Evolutionary conservation across 345 rosid genomes (phyloP), one percentile per base, ranked within the genome.

Genomic region (Brassica cretica): DNA sequence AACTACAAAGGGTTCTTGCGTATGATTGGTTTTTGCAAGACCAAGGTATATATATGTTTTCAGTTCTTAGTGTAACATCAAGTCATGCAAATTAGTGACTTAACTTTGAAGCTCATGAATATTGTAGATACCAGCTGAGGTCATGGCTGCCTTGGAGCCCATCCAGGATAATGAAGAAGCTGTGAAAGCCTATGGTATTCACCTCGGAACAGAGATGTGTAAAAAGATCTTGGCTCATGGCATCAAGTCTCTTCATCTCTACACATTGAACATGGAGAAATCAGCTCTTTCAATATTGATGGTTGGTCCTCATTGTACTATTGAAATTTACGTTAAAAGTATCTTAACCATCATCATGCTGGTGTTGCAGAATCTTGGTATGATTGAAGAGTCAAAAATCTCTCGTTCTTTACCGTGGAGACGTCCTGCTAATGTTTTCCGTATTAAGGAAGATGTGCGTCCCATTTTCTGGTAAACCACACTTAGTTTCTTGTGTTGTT

Each of bases 141-240:
- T 95, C 66, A 88, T 80, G 72, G 88, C 92, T 70, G 97, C 99
- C 46, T 84, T 95, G 83, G 96, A 95, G 82, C 92, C 99, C 66
- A 95, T 95, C 75, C 87, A 89, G 84, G 98, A 95, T 80, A 95
- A 95, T 60, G 99, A 95, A 46, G 99, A 95, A 88, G 98, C 98
- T 27, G 98, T 93, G 41, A 90, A 85, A 83, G 85, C 97, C 56
- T 95, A 85, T 82, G 99, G 99, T 60, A 84, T 95, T 84, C 98
- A 95, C 84, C 91, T 85, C 80, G 98, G 93, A 79, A 86, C 99
- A 11, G 99, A 95, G 83, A 95, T 90, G 94, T 95, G 98, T 85
- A 88, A 83, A 84, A 93, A 95, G 83, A 88, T 95, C 82, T 68
- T 95, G 65, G 94, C 96, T 76, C 89, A 88, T 86, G 99, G 98